Base-by-base conservation (phyloP, 805 yeast species). In the Nakazawaea anatomiae region DNA sequence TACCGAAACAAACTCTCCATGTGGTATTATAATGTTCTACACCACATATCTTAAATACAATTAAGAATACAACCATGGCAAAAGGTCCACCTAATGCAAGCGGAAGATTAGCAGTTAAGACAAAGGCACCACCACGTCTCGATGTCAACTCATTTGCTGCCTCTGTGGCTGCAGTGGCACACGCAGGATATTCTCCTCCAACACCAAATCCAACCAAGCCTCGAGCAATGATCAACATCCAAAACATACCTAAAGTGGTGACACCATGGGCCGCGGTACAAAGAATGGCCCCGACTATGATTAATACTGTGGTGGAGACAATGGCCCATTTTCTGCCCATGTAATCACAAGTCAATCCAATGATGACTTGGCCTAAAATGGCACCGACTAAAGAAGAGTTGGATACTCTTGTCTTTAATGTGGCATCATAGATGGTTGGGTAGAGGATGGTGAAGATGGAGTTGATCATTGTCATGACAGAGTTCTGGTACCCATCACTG, bases 181-280 rank as follows among this genome's bases (percentile, higher is more conserved):
- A 79, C 1, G 87, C 82, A 10, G 87, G 85, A 60, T 85, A 85
- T 61, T 85, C 90, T 35, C 89, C 89, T 55, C 90, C 90, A 51
- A 85, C 78, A 55, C 94, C 94, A 55, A 85, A 79, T 44, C 94
- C 95, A 45, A 85, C 80, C 8, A 83, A 74, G 58, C 92, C 92
- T 64, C 92, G 74, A 54, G 79, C 71, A n/a, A 86, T 80, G 45
- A 82, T 78, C 60, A 86, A 69, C 88, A 82, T 83, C 89, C 87
- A 84, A 60, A 85, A 80, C 84, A 85, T 78, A 10, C 89, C 89
- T 1, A 58, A 54, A 3, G 83, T 71, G 27, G 72, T 60, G 2
- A 44, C 54, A 39, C 90, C 91, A 57, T 84, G 87, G 10, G 90
- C 71, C 25, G 87, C 89, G 43, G 89, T 80, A 63, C 87, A 85